Evolutionary conservation across 139 green algal genomes (phyloP), one percentile per base, ranked within the genome.

Genomic region (Chlamydomonas eustigma): DNA sequence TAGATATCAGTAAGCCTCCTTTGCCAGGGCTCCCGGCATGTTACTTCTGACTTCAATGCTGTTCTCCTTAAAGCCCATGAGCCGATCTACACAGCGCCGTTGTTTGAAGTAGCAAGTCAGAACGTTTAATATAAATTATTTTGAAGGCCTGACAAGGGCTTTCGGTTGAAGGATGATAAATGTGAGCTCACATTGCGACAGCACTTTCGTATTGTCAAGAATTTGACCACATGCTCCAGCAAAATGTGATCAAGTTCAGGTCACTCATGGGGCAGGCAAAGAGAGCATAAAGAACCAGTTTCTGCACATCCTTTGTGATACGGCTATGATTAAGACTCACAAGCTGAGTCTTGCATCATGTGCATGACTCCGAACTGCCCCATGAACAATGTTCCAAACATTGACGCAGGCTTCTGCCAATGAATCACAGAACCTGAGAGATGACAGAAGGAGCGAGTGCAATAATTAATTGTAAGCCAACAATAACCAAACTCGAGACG

Each of bases 11-110:
- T 86, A 86, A 2, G 72, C 25, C 74, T 86, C 81, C 2, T n/a
- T 50, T 39, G 50, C 44, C 37, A 83, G 51, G 8, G 79, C 33
- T 37, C 70, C 58, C 2, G 81, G 81, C 33, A 86, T 51, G 77
- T 83, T 81, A 6, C 24, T 2, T 0, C 64, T 51, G 5, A 83
- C 38, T 64, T 86, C 81, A 25, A 50, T 44, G 38, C 64, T 44
- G 63, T 86, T 86, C 77, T 83, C 77, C 74, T 81, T 81, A 51
- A 77, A 83, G 70, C 81, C 81, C 77, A 83, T 86, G 34, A 86
- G 74, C 24, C 81, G 81, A 51, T 86, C 81, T 86, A 64, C n/a
- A 74, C 22, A 28, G n/a, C 31, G 63, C 22, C 31, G 34, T 18
- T 63, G 50, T 18, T 63, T 63, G 50, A 63, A 63, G 50, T 63